phyloP scores from a whole-genome alignment of 1,284 basidiomycete species.

The Kalmanozyma brasiliensis region DNA sequence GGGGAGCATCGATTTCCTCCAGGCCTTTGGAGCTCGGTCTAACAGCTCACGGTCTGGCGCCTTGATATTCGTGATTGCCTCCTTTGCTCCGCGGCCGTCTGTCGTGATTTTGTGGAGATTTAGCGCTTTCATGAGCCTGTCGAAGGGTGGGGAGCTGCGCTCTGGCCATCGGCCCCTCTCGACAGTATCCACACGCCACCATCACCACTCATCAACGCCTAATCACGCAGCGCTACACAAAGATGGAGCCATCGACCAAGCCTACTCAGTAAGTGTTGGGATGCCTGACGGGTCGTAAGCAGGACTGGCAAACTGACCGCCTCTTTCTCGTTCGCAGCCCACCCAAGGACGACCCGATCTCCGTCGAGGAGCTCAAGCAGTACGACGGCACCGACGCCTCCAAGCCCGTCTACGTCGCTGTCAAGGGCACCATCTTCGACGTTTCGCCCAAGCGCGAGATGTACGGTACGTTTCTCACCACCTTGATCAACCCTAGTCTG shows the following conservation, averaged over 20 bases:
- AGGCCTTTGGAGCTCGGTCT: no score
- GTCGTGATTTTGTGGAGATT: constrained; percentile 9
- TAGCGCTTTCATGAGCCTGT: no score
- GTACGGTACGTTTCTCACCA: constrained; percentile 76
- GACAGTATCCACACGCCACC: no score
- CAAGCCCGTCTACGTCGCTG: constrained; percentile 84
- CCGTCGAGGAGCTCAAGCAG: constrained; percentile 75
- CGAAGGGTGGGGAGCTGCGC: no score
- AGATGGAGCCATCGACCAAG: constrained; percentile 54
- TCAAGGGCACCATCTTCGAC: constrained; percentile 88
- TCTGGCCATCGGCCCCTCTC: constrained; percentile 2
- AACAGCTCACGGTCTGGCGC: no score
- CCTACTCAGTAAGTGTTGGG: constrained; percentile 52
- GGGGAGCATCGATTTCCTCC: no score
- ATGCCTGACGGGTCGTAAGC: no score
- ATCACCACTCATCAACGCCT: not conserved
- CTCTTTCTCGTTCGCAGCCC: constrained; percentile 69
- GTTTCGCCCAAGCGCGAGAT: constrained; percentile 81
- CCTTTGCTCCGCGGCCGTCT: constrained; percentile 13
- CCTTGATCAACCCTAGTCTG: not conserved
- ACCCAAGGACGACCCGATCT: constrained; percentile 82
- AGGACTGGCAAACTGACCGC: no score
- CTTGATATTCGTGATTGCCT: no score
- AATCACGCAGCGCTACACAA: constrained; percentile 1
- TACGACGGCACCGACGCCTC: constrained; percentile 76